Conservation (phyloP, 805 yeast genomes). For the Hanseniaspora clermontiae region DNA sequence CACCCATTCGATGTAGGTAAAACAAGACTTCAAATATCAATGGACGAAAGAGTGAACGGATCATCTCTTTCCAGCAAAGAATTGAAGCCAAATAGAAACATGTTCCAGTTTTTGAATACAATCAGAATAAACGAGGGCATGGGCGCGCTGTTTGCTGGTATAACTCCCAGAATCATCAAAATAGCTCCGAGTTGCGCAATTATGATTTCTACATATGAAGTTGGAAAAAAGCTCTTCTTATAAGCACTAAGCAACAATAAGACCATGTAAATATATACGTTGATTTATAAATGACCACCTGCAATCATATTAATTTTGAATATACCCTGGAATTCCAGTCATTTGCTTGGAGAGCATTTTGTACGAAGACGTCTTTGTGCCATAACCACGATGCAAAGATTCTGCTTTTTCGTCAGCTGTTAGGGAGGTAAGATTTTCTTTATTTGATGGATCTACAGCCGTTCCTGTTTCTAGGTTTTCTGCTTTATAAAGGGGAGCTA, state of each 20-base stretch:
- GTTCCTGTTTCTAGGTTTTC: constrained; percentile 2
- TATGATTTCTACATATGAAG: constrained; percentile 90
- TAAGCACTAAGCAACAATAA: not conserved
- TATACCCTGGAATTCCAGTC: not conserved
- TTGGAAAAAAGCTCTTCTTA: constrained; percentile 53
- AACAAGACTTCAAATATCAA: constrained; percentile 70
- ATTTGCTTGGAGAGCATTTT: not conserved
- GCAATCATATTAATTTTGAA: too few species aligned
- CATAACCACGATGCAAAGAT: not conserved
- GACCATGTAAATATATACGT: not conserved
- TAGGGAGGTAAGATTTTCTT: not conserved
- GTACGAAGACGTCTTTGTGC: not conserved
- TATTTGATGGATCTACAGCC: not conserved
- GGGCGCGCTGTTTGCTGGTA: constrained; percentile 75
- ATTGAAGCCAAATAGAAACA: constrained; percentile 27
- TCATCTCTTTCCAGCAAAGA: not conserved
- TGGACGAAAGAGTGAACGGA: constrained; percentile 17
- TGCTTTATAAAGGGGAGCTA: not conserved
- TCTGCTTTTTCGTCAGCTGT: not conserved
- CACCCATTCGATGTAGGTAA: constrained; percentile 97
- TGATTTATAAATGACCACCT: too few species aligned
- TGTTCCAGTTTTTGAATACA: constrained; percentile 52
- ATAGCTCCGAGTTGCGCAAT: constrained; percentile 97
- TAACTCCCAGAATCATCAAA: constrained; percentile 74
- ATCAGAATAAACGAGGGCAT: constrained; percentile 66